Evolutionary conservation across 306 rosid species (phyloP).

Genomic region (Begonia peltatifolia): DNA sequence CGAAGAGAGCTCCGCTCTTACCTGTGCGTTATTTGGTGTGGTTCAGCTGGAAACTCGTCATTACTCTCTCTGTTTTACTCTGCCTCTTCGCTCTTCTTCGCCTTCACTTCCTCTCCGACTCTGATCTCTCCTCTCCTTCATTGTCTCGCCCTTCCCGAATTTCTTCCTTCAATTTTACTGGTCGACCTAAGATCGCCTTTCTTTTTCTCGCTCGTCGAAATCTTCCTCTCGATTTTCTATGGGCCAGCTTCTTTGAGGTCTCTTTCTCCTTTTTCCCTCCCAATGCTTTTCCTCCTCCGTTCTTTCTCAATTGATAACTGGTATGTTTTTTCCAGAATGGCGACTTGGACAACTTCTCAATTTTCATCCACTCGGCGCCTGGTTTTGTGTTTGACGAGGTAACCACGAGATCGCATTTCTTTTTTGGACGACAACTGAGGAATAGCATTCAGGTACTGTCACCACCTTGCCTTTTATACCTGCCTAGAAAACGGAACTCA

Average conservation of each 20-base stretch:
- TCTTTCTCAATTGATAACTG: slow-evolving; percentile 7
- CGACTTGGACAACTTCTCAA: slow-evolving; percentile 36
- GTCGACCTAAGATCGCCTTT: slow-evolving; percentile 78
- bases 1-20: slow-evolving; percentile 22
- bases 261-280: not conserved
- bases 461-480: too few relatives aligned
- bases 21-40: slow-evolving; percentile 37
- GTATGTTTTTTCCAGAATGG: slow-evolving; percentile 25
- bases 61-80: slow-evolving; percentile 33
- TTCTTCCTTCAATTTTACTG: slow-evolving; percentile 20
- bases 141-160: slow-evolving; percentile 19
- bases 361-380: slow-evolving; percentile 34
- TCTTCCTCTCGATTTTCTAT: slow-evolving; percentile 86
- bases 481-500: slow-evolving; percentile 14
- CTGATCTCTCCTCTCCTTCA: slow-evolving; percentile 17
- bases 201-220: slow-evolving; percentile 67
- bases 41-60: slow-evolving; percentile 33
- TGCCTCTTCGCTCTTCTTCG: slow-evolving; percentile 39
- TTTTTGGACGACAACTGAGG: slow-evolving; percentile 28
- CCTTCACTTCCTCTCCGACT: slow-evolving; percentile 24
- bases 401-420: slow-evolving; percentile 31
- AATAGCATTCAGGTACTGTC: slow-evolving; percentile 26
- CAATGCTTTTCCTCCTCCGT: not conserved
- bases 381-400: slow-evolving; percentile 32
- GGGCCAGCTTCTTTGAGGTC: slow-evolving; percentile 86